These are phyloP conservation scores for Galerina marginata DNA, from an alignment of 768 basidiomycete genomes.

Conservation along the genomic window DNA sequence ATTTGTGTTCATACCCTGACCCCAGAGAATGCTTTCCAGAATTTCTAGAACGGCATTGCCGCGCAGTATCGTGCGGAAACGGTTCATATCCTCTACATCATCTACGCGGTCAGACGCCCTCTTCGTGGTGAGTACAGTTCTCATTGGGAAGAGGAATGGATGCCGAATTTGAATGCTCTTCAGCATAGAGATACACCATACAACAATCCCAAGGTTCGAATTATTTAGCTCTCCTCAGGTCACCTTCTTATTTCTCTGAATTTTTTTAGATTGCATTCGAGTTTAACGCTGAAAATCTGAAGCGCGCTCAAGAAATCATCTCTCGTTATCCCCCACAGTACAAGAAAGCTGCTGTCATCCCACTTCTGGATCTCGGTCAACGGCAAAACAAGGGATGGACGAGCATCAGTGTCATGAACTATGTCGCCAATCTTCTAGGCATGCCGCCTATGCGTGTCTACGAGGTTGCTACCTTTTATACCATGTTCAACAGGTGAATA, in stretches of 20 bases:
- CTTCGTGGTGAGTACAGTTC: slow-evolving; percentile 71
- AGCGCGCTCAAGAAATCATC: slow-evolving; percentile 88
- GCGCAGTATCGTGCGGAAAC: slow-evolving; percentile 25
- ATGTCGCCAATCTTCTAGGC: slow-evolving; percentile 90
- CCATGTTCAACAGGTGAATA: slow-evolving; percentile 95
- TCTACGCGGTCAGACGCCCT: slow-evolving; percentile 78
- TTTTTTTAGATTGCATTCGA: slow-evolving; percentile 84
- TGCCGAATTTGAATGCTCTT: slow-evolving; percentile 16
- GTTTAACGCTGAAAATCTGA: slow-evolving; percentile 81
- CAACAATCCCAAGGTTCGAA: slow-evolving; percentile 85
- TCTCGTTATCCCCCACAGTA: slow-evolving; percentile 95
- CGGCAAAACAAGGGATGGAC: slow-evolving; percentile 99
- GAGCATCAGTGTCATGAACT: slow-evolving; percentile 98
- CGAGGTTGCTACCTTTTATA: slow-evolving; percentile 99
- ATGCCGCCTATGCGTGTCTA: slow-evolving; percentile 99
- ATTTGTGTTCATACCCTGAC: neutral
- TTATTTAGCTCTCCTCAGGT: neutral
- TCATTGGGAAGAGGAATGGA: neutral
- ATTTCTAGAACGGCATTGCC: slow-evolving; percentile 21
- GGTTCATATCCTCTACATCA: slow-evolving; percentile 48
- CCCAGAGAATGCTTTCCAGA: slow-evolving; percentile 25
- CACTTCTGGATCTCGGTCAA: slow-evolving; percentile 94
- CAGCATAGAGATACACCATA: slow-evolving; percentile 95
- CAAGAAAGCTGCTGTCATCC: slow-evolving; percentile 98
- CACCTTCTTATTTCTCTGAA: neutral